These are phyloP conservation scores for Osmanthus fragrans DNA, from an alignment of 257 asterid genomes.

Conservation along the genomic window DNA sequence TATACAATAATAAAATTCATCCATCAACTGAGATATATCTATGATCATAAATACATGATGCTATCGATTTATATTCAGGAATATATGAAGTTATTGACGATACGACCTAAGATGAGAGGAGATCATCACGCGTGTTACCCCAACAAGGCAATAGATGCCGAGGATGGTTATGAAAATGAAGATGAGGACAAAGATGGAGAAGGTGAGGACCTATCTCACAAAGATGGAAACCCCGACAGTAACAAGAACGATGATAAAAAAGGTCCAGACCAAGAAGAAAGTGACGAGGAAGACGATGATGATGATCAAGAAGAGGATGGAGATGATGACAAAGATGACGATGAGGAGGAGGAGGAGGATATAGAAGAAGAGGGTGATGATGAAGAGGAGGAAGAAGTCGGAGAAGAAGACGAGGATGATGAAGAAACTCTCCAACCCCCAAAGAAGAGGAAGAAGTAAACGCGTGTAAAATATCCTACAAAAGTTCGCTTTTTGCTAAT, in stretches of 20 bases:
- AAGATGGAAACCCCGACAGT: slow-evolving; percentile 12
- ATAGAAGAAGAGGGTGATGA: slow-evolving; percentile 37
- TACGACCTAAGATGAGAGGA: slow-evolving; percentile 30
- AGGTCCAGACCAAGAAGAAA: slow-evolving; percentile 17
- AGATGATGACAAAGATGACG: slow-evolving; percentile 13
- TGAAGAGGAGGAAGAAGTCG: slow-evolving; percentile 17
- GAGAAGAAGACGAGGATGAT: slow-evolving; percentile 20
- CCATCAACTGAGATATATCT: not conserved
- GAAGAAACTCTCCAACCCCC: slow-evolving; percentile 53
- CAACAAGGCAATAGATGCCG: slow-evolving; percentile 30
- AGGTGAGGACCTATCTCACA: slow-evolving; percentile 3
- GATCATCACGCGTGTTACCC: slow-evolving; percentile 26
- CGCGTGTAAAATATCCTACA: not conserved
- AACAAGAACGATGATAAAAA: not conserved
- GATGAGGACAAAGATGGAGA: slow-evolving; percentile 35
- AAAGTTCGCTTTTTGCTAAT: slow-evolving; percentile 4
- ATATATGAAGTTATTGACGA: slow-evolving; percentile 37
- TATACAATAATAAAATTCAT: not conserved
- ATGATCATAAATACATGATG: slow-evolving; percentile 44
- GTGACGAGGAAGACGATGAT: slow-evolving; percentile 37
- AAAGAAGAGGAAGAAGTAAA: slow-evolving; percentile 61
- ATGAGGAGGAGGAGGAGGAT: slow-evolving; percentile 20
- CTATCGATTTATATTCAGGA: slow-evolving; percentile 40
- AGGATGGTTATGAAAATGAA: slow-evolving; percentile 37
- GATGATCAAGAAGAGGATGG: slow-evolving; percentile 22